Evolutionary conservation across 2,329 filamentous ascomycete species (phyloP).

Genomic region (Sordariomycetes sp.): DNA sequence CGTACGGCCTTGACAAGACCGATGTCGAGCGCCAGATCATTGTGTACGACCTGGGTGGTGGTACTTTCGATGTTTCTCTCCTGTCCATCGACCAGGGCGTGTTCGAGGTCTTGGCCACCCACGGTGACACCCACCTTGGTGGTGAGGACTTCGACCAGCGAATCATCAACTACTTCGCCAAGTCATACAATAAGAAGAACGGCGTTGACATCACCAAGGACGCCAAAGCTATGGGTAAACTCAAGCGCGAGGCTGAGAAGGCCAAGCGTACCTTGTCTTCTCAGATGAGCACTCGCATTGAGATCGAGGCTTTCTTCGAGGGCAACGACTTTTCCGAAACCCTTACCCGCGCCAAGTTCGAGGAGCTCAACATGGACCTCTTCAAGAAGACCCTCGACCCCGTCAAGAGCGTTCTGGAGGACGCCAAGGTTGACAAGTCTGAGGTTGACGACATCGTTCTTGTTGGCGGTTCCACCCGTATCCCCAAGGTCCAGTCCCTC

Average conservation of each 20-base stretch:
- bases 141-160: conserved; percentile 99
- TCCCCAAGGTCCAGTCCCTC: conserved; percentile 91
- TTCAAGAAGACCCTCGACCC: conserved; percentile 99
- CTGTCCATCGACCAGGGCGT: conserved; percentile 86
- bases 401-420: conserved; percentile 96
- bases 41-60: conserved; percentile 89
- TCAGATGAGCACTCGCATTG: conserved; percentile 86
- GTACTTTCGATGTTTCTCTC: conserved; percentile 90
- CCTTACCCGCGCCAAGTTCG: conserved; percentile 96
- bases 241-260: conserved; percentile 99
- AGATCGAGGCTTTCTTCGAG: conserved; percentile 95
- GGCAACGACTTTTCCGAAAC: conserved; percentile 98
- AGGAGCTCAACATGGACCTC: conserved; percentile 96
- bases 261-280: conserved; percentile 97
- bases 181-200: conserved; percentile 99
- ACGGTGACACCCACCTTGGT: conserved; percentile 94
- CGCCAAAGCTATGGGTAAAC: conserved; percentile 95
- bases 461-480: conserved; percentile 97
- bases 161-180: conserved; percentile 91
- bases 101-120: conserved; percentile 89
- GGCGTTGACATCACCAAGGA: conserved; percentile 87
- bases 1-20: conserved; percentile 86
- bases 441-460: conserved; percentile 96
- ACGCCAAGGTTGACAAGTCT: conserved; percentile 92
- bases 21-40: conserved; percentile 80